These are phyloP conservation scores for Acer saccharum DNA, from an alignment of 345 rosid genomes.

Conservation along the genomic window DNA sequence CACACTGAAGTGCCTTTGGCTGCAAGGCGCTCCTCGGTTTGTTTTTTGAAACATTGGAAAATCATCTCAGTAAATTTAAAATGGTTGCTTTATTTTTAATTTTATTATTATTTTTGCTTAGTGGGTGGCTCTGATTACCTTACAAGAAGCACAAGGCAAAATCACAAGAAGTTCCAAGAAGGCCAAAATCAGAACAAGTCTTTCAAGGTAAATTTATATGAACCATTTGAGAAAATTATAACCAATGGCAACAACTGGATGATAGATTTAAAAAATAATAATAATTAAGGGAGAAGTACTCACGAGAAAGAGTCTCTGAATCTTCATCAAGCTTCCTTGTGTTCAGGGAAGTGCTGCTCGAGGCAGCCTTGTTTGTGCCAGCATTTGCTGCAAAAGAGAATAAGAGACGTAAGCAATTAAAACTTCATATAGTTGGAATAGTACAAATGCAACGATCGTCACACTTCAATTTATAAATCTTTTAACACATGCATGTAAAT, in stretches of 20 bases:
- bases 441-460: background rate
- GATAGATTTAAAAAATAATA: background rate
- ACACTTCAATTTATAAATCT: background rate
- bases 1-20: too few relatives aligned
- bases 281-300: slow-evolving; percentile 25
- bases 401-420: background rate
- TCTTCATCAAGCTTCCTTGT: slow-evolving; percentile 96
- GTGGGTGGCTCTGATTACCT: background rate
- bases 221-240: background rate
- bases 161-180: background rate
- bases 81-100: background rate
- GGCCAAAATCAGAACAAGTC: background rate
- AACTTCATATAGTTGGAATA: background rate
- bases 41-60: too few relatives aligned
- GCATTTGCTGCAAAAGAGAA: slow-evolving; percentile 61
- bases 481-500: background rate
- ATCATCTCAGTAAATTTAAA: background rate
- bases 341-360: slow-evolving; percentile 86
- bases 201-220: background rate
- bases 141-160: background rate
- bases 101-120: background rate
- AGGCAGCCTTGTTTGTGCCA: slow-evolving; percentile 90
- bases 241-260: background rate
- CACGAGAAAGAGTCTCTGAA: slow-evolving; percentile 91
- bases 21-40: too few relatives aligned